Percentiles rank a stretch among this genome's conserved stretches.
Conservation (phyloP, 148 eudicot genomes). For the Beta vulgaris region DNA sequence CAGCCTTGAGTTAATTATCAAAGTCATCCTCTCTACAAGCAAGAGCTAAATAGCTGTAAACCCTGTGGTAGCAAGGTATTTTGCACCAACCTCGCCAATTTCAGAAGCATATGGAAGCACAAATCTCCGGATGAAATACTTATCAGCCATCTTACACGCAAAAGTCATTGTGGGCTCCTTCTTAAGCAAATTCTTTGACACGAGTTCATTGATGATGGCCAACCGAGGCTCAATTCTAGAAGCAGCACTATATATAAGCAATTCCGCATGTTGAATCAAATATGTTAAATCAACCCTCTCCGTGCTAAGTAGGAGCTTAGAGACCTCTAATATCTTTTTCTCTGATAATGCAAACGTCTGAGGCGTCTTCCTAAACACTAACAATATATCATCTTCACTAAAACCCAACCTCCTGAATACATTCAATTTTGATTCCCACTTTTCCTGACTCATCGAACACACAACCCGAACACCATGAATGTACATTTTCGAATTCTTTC, state of each 20-base stretch:
- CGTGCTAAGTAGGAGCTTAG: conserved; percentile 2
- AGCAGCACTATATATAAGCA: conserved; percentile 20
- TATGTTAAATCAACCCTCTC: conserved; percentile 16
- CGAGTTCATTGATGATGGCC: conserved; percentile 15
- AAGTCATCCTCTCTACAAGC: neutral
- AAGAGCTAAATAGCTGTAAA: neutral
- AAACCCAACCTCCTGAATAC: conserved; percentile 29
- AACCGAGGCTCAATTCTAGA: conserved; percentile 27
- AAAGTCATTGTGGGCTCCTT: conserved; percentile 4
- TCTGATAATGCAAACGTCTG: conserved; percentile 25
- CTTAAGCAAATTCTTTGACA: conserved; percentile 17
- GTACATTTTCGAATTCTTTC: conserved; percentile 22
- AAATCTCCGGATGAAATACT: conserved; percentile 14
- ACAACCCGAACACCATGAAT: conserved; percentile 25
- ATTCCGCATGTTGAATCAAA: conserved; percentile 15
- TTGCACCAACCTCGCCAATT: conserved; percentile 9
- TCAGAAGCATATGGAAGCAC: conserved; percentile 20
- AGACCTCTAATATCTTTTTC: conserved; percentile 21
- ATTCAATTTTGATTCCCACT: conserved; percentile 29
- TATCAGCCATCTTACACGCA: conserved; percentile 9
- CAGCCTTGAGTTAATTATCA: neutral
- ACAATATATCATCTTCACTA: conserved; percentile 16
- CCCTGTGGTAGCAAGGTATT: neutral
- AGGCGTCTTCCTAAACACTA: conserved; percentile 22
- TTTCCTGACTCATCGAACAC: conserved; percentile 21